Evolutionary conservation across 805 yeast species (phyloP).

Genomic region (Yamadazyma akitaensis): DNA sequence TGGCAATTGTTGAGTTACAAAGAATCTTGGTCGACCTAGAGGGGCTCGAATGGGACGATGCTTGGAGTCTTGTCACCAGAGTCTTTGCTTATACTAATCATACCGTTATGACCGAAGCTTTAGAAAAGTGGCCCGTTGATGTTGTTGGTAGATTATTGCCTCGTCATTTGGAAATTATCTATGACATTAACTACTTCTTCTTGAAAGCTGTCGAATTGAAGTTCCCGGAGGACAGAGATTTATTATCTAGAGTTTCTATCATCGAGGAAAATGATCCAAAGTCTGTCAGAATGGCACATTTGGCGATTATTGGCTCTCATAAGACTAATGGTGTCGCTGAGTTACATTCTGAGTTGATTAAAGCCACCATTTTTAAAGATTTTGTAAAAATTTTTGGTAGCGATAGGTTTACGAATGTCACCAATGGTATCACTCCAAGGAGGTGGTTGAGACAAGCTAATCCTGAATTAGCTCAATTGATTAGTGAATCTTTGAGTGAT

Average conservation of each 20-base stretch:
- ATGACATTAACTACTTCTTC: slow-evolving; percentile 78
- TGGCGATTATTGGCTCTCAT: slow-evolving; percentile 90
- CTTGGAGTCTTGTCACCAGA: slow-evolving; percentile 77
- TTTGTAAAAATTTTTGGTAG: slow-evolving; percentile 79
- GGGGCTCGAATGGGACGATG: slow-evolving; percentile 73
- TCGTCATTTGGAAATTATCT: slow-evolving; percentile 86
- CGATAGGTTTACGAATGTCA: slow-evolving; percentile 84
- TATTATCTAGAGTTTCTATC: slow-evolving; percentile 70
- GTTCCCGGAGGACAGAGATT: slow-evolving; percentile 71
- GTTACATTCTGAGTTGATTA: slow-evolving; percentile 85
- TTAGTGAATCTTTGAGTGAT: slow-evolving; percentile 66
- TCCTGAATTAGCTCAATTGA: slow-evolving; percentile 72
- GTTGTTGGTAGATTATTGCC: slow-evolving; percentile 77
- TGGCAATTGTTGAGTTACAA: slow-evolving; percentile 86
- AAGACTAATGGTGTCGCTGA: slow-evolving; percentile 96
- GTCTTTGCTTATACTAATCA: slow-evolving; percentile 94
- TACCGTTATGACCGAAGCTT: slow-evolving; percentile 91
- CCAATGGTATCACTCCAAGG: slow-evolving; percentile 95
- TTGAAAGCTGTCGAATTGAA: slow-evolving; percentile 68
- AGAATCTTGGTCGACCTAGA: slow-evolving; percentile 83
- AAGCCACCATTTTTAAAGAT: slow-evolving; percentile 85
- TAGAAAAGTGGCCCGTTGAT: slow-evolving; percentile 93
- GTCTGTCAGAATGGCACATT: slow-evolving; percentile 86
- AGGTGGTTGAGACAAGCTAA: slow-evolving; percentile 95
- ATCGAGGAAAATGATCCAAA: slow-evolving; percentile 81